Base-by-base conservation (phyloP, 1,139 yeast species). In the Eremothecium cymbalariae region DNA sequence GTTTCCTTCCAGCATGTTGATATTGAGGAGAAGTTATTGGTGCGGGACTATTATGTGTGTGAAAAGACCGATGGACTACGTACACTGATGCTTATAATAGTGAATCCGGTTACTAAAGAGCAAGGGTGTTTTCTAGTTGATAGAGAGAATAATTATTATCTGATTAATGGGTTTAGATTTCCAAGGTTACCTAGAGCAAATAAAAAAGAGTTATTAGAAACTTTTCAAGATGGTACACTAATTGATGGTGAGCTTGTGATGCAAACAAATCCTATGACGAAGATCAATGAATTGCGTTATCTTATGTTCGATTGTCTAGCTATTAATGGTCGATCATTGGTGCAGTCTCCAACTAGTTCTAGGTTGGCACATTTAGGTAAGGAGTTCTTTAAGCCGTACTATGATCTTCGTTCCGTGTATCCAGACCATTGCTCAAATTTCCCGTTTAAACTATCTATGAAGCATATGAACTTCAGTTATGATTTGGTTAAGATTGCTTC, bases 11-110 rank as follows among this genome's bases (percentile, higher is more conserved):
- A 84, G 31, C 67, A 85, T 40, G 65, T 67, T 26, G 96, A 88
- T 60, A 65, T 90, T 25, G 64, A 66, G 5, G 74, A 74, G 35
- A 74, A 76, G 23, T 62, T 90, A 33, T 56, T 71, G 55, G 63
- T 64, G 3, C 71, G 71, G 37, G 86, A 80, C 50, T 90, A 86
- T 55, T 80, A 76, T 50, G 98, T 90, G 0, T 90, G 98, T 62
- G 99, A 93, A 53, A 93, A 93, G 57, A 77, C 94, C 0, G 98
- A 93, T 59, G 99, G 99, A 0, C 64, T 90, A 36, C 67, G 99
- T 37, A 84, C 94, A 41, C 63, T 90, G 32, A 60, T 81, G 55
- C 65, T 80, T 40, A 70, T 80, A 4, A 59, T 80, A 28, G 64
- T 84, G 51, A 88, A 82, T 51, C 78, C 85, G 2, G 52, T 56